phyloP scores from a whole-genome alignment of 345 rosid genomes.

The Conringia planisiliqua region DNA sequence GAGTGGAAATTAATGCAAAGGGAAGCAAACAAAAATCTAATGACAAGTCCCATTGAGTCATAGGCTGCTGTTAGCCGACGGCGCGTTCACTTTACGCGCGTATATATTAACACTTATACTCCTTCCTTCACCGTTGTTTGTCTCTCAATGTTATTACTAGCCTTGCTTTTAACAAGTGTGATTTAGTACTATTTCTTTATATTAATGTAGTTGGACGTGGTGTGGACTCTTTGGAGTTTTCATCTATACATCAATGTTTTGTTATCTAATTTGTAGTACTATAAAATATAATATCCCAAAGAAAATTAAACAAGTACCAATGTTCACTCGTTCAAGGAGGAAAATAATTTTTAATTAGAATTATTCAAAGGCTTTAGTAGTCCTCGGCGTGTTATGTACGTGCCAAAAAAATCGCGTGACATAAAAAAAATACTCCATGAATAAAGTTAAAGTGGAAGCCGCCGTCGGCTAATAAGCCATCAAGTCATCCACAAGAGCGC shows the following conservation, averaged over 20 bases:
- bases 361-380: neutral
- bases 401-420: conserved; percentile 1
- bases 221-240: too few relatives aligned
- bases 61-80: conserved; percentile 10
- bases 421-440: neutral
- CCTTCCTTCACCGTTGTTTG: neutral
- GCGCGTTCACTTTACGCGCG: conserved; percentile 14
- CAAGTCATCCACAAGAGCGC: conserved; percentile 4
- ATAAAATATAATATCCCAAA: too few relatives aligned
- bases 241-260: neutral
- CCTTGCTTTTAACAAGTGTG: neutral
- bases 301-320: neutral
- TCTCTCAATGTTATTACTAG: neutral
- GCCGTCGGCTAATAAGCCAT: conserved; percentile 26
- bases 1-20: neutral
- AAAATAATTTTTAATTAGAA: neutral
- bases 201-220: neutral
- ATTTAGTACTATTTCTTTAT: neutral
- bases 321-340: neutral
- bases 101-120: neutral
- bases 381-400: conserved; percentile 2
- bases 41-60: neutral
- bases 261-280: neutral
- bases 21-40: conserved; percentile 21
- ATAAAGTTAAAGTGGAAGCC: conserved; percentile 16